These are phyloP conservation scores for Rhizophagus clarus DNA, from an alignment of 192 early-diverging fungal species.

Conservation along the genomic window DNA sequence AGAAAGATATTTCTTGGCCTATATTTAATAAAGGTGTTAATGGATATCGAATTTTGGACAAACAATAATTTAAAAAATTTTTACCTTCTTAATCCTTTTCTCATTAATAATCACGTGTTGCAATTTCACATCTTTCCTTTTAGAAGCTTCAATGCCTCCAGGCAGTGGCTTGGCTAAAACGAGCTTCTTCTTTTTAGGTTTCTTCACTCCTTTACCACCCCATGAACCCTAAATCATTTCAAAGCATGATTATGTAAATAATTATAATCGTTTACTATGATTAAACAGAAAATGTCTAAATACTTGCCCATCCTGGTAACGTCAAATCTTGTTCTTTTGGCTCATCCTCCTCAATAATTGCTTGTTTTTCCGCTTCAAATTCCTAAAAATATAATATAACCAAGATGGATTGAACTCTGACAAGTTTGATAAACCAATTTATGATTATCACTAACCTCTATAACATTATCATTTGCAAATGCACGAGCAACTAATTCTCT, in stretches of 20 bases:
- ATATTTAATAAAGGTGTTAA: conserved; percentile 11
- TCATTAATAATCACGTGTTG: conserved; percentile 94
- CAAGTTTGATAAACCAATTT: neutral
- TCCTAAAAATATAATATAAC: conserved; percentile 45
- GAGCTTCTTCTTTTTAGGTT: conserved; percentile 42
- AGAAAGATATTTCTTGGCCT: conserved; percentile 74
- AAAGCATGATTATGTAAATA: neutral
- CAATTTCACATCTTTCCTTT: conserved; percentile 73
- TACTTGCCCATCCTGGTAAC: conserved; percentile 85
- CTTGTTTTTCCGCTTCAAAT: conserved; percentile 87
- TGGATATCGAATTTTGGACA: neutral
- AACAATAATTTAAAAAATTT: neutral
- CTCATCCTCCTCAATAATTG: conserved; percentile 67
- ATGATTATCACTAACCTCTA: conserved; percentile 43
- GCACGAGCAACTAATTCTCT: conserved; percentile 89
- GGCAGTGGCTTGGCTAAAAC: conserved; percentile 52
- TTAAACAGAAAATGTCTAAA: neutral
- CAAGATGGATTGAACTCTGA: neutral
- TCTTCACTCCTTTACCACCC: conserved; percentile 64
- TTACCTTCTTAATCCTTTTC: conserved; percentile 77
- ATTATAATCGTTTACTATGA: neutral
- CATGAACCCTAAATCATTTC: conserved; percentile 65
- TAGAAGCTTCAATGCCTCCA: conserved; percentile 64
- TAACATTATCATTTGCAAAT: conserved; percentile 93
- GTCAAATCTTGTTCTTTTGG: conserved; percentile 81